A percentile compares a stretch with the other conserved stretches of the same genome.
phyloP scores from a whole-genome alignment of 352 stramenopile genomes.

The Globisporangium iwayamae region DNA sequence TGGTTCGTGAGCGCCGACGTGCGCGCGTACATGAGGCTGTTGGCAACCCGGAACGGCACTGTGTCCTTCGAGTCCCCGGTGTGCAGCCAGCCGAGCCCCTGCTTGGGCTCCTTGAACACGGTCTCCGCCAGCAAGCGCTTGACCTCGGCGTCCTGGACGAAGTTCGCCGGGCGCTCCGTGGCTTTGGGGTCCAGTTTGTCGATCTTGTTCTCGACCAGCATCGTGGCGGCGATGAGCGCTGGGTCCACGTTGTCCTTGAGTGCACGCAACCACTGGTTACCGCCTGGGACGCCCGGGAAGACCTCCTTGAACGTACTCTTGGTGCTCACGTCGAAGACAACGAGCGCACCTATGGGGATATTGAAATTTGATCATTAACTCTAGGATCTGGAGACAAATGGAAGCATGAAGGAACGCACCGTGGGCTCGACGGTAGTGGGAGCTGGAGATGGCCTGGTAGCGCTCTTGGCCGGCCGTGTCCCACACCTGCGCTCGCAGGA shows the following conservation, averaged over 20 bases:
- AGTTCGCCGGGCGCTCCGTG: slow-evolving; percentile 29
- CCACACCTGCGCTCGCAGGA: slow-evolving; percentile 66
- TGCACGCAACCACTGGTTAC: slow-evolving; percentile 55
- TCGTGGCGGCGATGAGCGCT: slow-evolving; percentile 43
- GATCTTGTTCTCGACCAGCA: slow-evolving; percentile 77
- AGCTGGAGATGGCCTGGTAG: slow-evolving; percentile 72
- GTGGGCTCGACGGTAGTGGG: slow-evolving; percentile 61
- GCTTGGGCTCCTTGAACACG: slow-evolving; percentile 47
- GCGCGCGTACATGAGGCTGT: slow-evolving; percentile 64
- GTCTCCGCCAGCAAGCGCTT: slow-evolving; percentile 40
- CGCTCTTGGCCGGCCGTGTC: slow-evolving; percentile 68
- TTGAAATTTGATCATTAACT: not conserved
- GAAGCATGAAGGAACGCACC: slow-evolving; percentile 20
- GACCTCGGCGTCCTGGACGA: slow-evolving; percentile 48
- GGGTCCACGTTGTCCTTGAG: slow-evolving; percentile 66
- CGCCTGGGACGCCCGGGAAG: slow-evolving; percentile 37
- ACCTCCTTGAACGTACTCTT: slow-evolving; percentile 71
- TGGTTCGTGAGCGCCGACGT: slow-evolving; percentile 56
- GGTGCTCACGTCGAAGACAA: slow-evolving; percentile 64
- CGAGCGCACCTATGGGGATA: slow-evolving; percentile 37
- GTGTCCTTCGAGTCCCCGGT: slow-evolving; percentile 35
- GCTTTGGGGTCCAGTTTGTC: slow-evolving; percentile 44
- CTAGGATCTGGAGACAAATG: not conserved
- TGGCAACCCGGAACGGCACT: slow-evolving; percentile 50
- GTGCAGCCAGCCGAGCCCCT: slow-evolving; percentile 54